Base-by-base conservation (phyloP, 495 filamentous ascomycete species). In the Viridothelium virens region DNA sequence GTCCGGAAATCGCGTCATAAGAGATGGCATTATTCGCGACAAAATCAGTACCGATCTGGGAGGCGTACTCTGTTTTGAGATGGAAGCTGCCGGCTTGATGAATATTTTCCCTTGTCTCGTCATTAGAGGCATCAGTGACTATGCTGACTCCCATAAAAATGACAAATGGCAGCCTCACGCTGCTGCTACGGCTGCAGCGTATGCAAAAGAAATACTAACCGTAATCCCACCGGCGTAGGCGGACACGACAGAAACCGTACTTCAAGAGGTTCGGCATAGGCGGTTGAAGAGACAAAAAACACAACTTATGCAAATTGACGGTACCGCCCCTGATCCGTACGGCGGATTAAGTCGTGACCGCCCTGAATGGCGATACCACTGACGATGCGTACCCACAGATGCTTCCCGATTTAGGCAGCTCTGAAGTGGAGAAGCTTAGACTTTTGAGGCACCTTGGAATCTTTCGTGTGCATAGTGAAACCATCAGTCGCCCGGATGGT, bases 1-100 rank as follows among this genome's bases (percentile, higher is more conserved):
- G 9, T 79, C 77, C 9, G 77, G 71, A 1, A 70, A 77, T 16
- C 38, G 65, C 14, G 68, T 79, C 0, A 72, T 79, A 11, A 74
- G 71, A 38, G 65, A 77, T 67, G 73, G 62, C 36, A 9, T 38
- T 16, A 37, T 50, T 34, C 44, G 66, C 62, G 70, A 69, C 62
- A 34, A 37, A 9, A 39, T 72, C 38, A 5, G 68, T 68, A 37
- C 66, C 41, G 56, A 39, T 16, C 25, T 56, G 44, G 47, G 36
- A 18, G 64, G 46, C 38, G 62, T 63, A n/a, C 63, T 74, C 16
- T 74, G 72, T 63, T 70, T 72, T 47, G 70, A 74, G 66, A 74
- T 69, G 72, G 72, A 74, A 56, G 70, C 72, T 36, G 72, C 72
- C 41, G 70, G 70, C 14, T 31, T 70, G 33, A 68, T 70, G 69